Base-by-base conservation (phyloP, 129 eudicot species). In the Flaveria brownii region DNA sequence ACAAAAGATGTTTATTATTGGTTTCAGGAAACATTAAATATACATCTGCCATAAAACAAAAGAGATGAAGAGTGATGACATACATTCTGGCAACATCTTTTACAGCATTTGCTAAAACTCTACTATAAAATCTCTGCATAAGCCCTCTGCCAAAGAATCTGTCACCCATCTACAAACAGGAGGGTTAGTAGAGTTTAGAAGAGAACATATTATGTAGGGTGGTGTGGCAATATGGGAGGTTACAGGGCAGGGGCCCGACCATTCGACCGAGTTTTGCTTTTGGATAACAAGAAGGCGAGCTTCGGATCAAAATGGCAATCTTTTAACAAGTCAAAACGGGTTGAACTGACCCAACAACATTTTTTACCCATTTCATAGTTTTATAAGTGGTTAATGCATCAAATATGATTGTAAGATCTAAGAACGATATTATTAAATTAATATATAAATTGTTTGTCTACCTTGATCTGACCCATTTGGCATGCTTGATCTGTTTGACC, bases 61-160 rank as follows among this genome's bases (percentile, higher is more conserved):
- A 26, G 39, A 72, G 79, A 77, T 81, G 75, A 74, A 25, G 45
- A 62, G 60, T 51, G 71, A 23, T 50, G 76, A 79, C 94, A 70
- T 92, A 92, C 98, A 82, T 14, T 52, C 79, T 78, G 6, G 98
- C 98, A 70, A 84, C 87, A 76, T 80, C 87, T 80, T 86, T 87
- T 51, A 92, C 81, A 62, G 91, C 94, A 73, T 83, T 54, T 39
- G 90, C 71, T 73, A 92, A 84, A 73, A 81, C 86, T 88, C 82
- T 86, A 83, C 85, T 84, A 84, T 92, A 92, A 28, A 88, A 52
- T 75, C 82, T 84, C 82, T 92, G 98, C 74, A 83, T 82, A 76
- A 76, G 84, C 84, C 86, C 83, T 60, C 98, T 96, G 68, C 76
- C 77, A 55, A 92, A 85, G 56, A 84, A 89, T 84, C 96, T 86